phyloP scores from a whole-genome alignment of 495 filamentous ascomycete species.

The Chaetomium fimeti region DNA sequence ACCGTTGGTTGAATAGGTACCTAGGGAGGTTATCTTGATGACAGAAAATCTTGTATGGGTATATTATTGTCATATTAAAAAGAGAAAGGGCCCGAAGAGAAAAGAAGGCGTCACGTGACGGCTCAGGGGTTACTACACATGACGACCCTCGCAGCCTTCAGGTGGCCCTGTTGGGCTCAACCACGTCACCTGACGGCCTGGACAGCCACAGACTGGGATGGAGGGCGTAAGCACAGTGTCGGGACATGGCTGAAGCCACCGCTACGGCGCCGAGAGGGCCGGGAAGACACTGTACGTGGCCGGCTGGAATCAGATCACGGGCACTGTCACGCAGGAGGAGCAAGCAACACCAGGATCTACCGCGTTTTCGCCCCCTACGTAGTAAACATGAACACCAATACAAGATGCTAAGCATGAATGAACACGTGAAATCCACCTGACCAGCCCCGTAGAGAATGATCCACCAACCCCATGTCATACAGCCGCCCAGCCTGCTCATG shows the following conservation, averaged over 20 bases:
- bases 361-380: background rate
- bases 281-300: background rate
- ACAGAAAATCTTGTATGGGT: background rate
- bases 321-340: background rate
- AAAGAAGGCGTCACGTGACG: slow-evolving; percentile 19
- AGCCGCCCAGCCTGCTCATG: background rate
- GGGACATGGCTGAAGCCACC: background rate
- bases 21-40: background rate
- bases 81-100: background rate
- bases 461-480: slow-evolving; percentile 13
- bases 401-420: background rate
- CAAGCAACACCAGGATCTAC: slow-evolving; percentile 10
- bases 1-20: background rate
- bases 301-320: too few species aligned
- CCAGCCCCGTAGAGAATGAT: background rate
- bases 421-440: slow-evolving; percentile 18
- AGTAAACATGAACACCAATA: background rate
- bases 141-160: background rate
- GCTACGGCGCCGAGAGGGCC: background rate
- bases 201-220: background rate
- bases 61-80: background rate
- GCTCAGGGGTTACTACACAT: background rate
- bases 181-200: slow-evolving; percentile 9
- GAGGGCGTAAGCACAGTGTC: background rate
- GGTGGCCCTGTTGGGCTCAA: background rate